Evolutionary conservation across 148 eudicot genomes (phyloP).

Genomic region (Diospyros kaki): DNA sequence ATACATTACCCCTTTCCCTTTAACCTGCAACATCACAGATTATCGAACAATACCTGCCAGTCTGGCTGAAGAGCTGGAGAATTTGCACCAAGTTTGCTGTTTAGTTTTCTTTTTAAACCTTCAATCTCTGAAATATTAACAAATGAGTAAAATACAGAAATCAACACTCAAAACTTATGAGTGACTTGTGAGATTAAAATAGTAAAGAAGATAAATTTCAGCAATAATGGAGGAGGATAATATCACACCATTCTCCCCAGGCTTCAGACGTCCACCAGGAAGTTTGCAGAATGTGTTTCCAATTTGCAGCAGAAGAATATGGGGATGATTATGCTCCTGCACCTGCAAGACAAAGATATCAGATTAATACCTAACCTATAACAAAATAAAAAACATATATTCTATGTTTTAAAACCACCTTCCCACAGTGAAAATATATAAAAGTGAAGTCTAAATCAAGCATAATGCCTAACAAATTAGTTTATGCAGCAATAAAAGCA

Average conservation of each 20-base stretch:
- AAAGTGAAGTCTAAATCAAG: background rate
- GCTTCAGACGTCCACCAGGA: constrained; percentile 95
- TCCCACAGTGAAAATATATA: background rate
- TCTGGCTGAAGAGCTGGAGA: constrained; percentile 61
- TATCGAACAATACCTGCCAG: constrained; percentile 65
- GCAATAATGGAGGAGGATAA: background rate
- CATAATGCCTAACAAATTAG: no score
- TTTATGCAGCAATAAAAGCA: no score
- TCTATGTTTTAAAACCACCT: background rate
- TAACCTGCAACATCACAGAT: background rate
- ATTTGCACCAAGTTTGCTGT: constrained; percentile 69
- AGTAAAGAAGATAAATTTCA: background rate
- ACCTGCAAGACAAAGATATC: constrained; percentile 43
- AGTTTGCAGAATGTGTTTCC: constrained; percentile 94
- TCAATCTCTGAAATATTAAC: constrained; percentile 51
- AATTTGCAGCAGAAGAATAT: constrained; percentile 86
- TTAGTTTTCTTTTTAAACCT: constrained; percentile 69
- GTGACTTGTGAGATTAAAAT: background rate
- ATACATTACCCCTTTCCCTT: background rate
- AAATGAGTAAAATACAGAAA: background rate
- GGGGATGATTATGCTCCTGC: constrained; percentile 94
- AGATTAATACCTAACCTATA: background rate
- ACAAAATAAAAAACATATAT: background rate
- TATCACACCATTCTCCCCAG: constrained; percentile 82
- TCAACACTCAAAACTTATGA: background rate